Base-by-base conservation (phyloP, 1,284 basidiomycete species). In the Leucoagaricus sp. region DNA sequence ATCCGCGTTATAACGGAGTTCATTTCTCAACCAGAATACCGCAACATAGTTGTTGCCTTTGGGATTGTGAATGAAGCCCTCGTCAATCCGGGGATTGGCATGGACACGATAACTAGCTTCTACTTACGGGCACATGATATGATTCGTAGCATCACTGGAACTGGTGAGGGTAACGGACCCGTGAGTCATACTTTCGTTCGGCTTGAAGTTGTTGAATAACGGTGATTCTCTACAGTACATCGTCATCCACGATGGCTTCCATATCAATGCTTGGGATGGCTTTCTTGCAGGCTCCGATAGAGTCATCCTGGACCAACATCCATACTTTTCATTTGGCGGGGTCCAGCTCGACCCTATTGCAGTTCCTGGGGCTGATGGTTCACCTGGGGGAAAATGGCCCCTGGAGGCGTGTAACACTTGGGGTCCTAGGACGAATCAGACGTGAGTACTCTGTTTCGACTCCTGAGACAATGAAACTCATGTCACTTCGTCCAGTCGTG, bases 161-260 rank as follows among this genome's bases (percentile, higher is more conserved):
- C 73, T 28, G 93, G 94, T 7, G 76, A 77, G 54, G 91, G 90
- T 41, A 86, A 93, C 15, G 94, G 94, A 1, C 87, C 94, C 1
- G 67, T 67, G 47, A 29, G 63, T 60, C 13, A 46, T 9, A 8
- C 23, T 31, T 29, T 50, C 9, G 33, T 17, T 31, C 13, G 6
- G 28, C n/a, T 4, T 38, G 13, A 6, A 5, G 15, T n/a, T 4
- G 13, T n/a, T 38, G 36, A 38, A n/a, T 50, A 25, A 36, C 36
- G 10, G 42, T 15, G 2, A 25, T 40, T 19, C 8, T 21, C 7
- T 42, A 7, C 19, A 67, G 66, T 86, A 85, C 68, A 80, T 96
- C 40, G 80, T 85, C 5, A 82, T 91, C 57, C 91, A 93, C 64
- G 93, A 96, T 63, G 92, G 87, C n/a, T 94, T 96, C 76, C 62